phyloP scores from a whole-genome alignment of 441 rosid genomes.

The Omphalea diandra region DNA sequence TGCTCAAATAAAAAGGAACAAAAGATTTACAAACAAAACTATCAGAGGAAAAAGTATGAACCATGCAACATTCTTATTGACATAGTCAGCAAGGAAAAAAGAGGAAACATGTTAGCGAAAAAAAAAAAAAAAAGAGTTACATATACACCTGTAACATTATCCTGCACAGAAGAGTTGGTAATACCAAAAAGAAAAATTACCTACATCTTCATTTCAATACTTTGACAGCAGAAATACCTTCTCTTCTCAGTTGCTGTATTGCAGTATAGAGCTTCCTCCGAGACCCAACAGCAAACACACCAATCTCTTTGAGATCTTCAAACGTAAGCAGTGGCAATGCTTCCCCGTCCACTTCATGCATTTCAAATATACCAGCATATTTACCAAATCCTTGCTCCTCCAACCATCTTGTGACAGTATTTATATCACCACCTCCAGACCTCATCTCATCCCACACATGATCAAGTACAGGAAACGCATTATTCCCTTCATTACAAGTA shows the following conservation, averaged over 20 bases:
- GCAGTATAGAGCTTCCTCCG: constrained; percentile 52
- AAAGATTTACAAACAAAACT: neutral
- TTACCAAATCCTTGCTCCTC: constrained; percentile 49
- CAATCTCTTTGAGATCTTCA: constrained; percentile 66
- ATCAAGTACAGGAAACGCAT: constrained; percentile 19
- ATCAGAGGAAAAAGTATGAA: constrained; percentile 6
- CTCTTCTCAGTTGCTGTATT: constrained; percentile 39
- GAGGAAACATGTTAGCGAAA: constrained; percentile 25
- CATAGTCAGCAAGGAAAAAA: constrained; percentile 16
- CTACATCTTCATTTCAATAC: constrained; percentile 6
- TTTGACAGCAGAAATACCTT: constrained; percentile 20
- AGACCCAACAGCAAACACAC: constrained; percentile 49
- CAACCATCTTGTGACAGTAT: constrained; percentile 42
- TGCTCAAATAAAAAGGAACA: constrained; percentile 4
- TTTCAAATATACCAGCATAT: constrained; percentile 44
- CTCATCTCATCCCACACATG: constrained; percentile 23
- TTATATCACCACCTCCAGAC: constrained; percentile 19
- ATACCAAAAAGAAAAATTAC: constrained; percentile 16
- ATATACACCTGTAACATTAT: constrained; percentile 24
- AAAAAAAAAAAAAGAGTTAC: constrained; percentile 25
- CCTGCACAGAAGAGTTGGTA: constrained; percentile 27
- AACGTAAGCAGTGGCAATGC: constrained; percentile 50
- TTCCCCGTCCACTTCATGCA: constrained; percentile 59
- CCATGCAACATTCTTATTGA: constrained; percentile 13
- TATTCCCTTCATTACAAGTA: constrained; percentile 22